A percentile compares a stretch with the other conserved stretches of the same genome.
Evolutionary conservation across 257 asterid species (phyloP).

Genomic region (Jacaranda copaia): DNA sequence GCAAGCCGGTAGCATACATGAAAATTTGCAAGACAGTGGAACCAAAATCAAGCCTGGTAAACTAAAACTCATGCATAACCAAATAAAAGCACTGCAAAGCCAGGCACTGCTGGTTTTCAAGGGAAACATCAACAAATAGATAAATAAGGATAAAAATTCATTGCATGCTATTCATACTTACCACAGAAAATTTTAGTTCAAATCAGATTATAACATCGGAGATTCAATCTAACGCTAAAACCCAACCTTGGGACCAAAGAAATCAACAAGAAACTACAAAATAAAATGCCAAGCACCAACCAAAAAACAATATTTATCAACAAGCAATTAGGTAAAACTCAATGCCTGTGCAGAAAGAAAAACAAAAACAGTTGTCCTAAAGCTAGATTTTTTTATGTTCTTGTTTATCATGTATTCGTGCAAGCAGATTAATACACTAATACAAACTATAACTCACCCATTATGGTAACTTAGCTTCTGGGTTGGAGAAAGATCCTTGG

Average conservation of each 20-base stretch:
- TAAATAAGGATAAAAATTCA: not conserved
- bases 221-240: not conserved
- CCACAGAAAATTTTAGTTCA: not conserved
- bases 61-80: not conserved
- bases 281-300: not conserved
- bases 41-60: too few species aligned
- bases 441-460: conserved; percentile 33
- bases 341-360: not conserved
- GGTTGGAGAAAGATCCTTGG: conserved; percentile 22
- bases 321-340: not conserved
- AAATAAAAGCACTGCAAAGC: not conserved
- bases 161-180: not conserved
- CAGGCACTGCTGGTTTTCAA: not conserved
- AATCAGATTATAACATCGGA: not conserved
- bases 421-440: not conserved
- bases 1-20: too few species aligned
- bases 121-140: not conserved
- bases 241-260: not conserved
- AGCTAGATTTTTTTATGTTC: not conserved
- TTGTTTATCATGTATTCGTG: not conserved
- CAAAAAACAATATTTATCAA: not conserved
- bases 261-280: not conserved
- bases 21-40: too few species aligned
- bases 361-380: not conserved
- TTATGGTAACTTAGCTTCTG: conserved; percentile 29